A percentile compares a stretch with the other conserved stretches of the same genome.
Evolutionary conservation across 2,329 filamentous ascomycete species (phyloP).

Genomic region (Colletotrichum orchidophilum): DNA sequence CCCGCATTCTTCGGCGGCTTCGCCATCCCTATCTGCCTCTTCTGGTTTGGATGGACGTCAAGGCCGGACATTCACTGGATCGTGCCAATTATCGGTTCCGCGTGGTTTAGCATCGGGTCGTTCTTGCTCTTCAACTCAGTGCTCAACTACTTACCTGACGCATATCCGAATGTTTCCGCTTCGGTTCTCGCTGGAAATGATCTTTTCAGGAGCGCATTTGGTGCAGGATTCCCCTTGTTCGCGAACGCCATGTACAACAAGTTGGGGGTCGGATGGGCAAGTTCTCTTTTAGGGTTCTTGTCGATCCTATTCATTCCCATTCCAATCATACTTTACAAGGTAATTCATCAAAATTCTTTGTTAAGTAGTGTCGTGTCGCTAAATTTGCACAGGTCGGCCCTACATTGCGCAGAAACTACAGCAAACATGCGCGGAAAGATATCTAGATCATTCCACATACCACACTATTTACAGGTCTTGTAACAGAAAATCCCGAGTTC

Average conservation of each 20-base stretch:
- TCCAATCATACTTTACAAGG: constrained; percentile 15
- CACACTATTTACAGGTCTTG: background rate
- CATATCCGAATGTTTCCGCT: constrained; percentile 35
- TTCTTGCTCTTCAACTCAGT: constrained; percentile 40
- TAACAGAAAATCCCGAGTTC: background rate
- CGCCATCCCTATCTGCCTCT: constrained; percentile 72
- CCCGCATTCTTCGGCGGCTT: constrained; percentile 58
- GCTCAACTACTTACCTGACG: constrained; percentile 36
- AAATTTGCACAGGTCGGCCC: background rate
- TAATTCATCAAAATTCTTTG: background rate
- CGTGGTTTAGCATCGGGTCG: constrained; percentile 64
- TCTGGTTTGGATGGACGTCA: constrained; percentile 77
- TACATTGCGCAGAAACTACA: constrained; percentile 1
- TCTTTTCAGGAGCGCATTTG: constrained; percentile 30
- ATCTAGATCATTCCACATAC: background rate
- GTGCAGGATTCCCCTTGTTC: constrained; percentile 30
- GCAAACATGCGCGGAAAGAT: constrained; percentile 14
- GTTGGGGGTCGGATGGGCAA: constrained; percentile 33
- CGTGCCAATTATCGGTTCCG: constrained; percentile 63
- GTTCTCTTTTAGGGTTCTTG: constrained; percentile 30
- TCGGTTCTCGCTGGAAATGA: constrained; percentile 36
- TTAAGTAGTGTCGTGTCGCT: rapidly evolving
- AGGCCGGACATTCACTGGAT: constrained; percentile 69
- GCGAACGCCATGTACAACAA: constrained; percentile 33
- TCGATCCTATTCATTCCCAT: constrained; percentile 9